Evolutionary conservation across 2,329 filamentous ascomycete genomes (phyloP), one percentile per base, ranked within the genome.

Genomic region (Colletotrichum cereale): DNA sequence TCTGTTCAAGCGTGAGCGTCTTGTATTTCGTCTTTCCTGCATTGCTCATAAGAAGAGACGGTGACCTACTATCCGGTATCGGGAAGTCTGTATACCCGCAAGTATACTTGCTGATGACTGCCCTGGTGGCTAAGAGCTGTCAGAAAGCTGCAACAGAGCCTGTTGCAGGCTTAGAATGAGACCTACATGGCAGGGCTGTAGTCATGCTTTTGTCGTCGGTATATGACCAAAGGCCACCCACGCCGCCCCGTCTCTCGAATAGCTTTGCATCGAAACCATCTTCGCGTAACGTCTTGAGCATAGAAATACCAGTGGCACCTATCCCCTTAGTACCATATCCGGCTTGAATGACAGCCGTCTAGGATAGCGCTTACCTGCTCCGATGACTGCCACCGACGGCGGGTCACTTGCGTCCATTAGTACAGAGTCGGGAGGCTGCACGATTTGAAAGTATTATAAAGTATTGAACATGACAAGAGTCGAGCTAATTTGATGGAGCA

Each of bases 161-260:
- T 26, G 57, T 53, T 7, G 10, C 4, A 3, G 5, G 74, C 50
- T 74, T 65, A 1, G 47, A 55, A 55, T 2, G 2, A 44, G 31
- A 73, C 78, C 67, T 72, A 78, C 80, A 73, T n/a, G 73, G 74
- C n/a, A 82, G 71, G 4, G 79, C 79, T 0, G 80, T 78, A 2
- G 81, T 82, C 66, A 79, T 77, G 2, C 72, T 71, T 14, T 77
- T 74, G 60, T 85, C 80, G 0, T 81, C 76, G 1, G 80, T 80
- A 68, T 81, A 83, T 3, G 81, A 80, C 84, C 83, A 86, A 3
- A 86, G 76, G 0, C 83, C 83, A n/a, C 83, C 83, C 21, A 84
- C 81, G 50, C 79, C 78, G 14, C 73, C 73, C n/a, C 82, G 75
- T 26, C 80, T 77, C 75, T 85, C 83, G 62, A 79, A 84, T 1